These are phyloP conservation scores for Cercospora sp. DNA, from an alignment of 2,329 filamentous ascomycete species.

Conservation along the genomic window DNA sequence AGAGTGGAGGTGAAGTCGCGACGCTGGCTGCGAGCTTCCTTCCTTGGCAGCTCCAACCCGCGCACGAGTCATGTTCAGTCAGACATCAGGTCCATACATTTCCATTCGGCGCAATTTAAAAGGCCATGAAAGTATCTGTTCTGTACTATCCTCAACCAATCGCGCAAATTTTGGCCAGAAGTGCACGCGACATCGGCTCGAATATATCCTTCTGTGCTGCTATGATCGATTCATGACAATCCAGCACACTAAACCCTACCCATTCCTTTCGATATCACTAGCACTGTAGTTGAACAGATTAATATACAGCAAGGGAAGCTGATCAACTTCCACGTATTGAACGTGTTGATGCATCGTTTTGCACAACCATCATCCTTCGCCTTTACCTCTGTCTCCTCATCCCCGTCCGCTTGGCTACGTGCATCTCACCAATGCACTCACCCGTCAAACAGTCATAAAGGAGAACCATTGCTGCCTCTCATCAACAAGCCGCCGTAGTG, in stretches of 20 bases:
- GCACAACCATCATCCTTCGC: no score
- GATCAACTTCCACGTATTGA: not conserved
- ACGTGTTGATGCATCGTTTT: not conserved
- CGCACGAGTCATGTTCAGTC: not conserved
- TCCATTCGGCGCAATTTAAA: not conserved
- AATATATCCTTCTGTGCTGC: not conserved
- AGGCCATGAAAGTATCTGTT: not conserved
- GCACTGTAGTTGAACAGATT: not conserved
- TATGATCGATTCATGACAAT: not conserved
- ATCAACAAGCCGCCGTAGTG: slow-evolving; percentile 12
- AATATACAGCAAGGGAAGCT: not conserved
- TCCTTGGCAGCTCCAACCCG: not conserved
- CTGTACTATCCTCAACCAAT: not conserved
- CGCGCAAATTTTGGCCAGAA: not conserved
- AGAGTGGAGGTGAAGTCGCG: not conserved
- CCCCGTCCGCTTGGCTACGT: no score
- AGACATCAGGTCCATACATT: not conserved
- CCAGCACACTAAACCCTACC: not conserved
- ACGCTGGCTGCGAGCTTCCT: not conserved
- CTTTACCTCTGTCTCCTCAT: no score
- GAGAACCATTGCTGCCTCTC: not conserved
- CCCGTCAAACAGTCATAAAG: not conserved
- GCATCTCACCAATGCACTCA: no score
- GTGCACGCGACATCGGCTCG: not conserved
- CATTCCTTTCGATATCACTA: not conserved